These are phyloP conservation scores for Lojkania enalia DNA, from an alignment of 2,329 filamentous ascomycete genomes.

Conservation along the genomic window DNA sequence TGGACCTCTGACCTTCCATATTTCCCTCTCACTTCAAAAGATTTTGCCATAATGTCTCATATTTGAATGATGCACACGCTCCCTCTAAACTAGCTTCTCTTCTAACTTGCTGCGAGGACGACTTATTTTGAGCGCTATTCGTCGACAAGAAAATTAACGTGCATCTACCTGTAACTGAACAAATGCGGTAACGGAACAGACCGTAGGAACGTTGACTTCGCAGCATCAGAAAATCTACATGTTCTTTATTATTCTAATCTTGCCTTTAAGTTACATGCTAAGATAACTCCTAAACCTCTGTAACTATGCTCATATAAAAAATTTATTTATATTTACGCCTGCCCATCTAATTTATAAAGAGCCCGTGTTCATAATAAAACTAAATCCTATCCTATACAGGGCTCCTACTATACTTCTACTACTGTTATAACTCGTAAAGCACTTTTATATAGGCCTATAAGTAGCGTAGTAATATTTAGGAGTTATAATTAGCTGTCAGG, in stretches of 20 bases:
- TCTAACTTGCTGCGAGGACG: too few species aligned
- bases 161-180: constrained; percentile 6
- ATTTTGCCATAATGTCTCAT: too few species aligned
- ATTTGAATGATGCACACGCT: too few species aligned
- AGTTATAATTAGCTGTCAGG: constrained; percentile 7
- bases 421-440: constrained; percentile 10
- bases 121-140: too few species aligned
- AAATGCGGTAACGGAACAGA: constrained; percentile 6
- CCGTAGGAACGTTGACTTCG: background rate
- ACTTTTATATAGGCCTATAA: constrained; percentile 11
- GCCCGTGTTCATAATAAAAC: constrained; percentile 6
- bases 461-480: constrained; percentile 5
- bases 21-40: too few species aligned
- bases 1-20: too few species aligned
- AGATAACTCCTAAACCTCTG: background rate
- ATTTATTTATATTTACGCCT: constrained; percentile 3
- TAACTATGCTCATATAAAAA: constrained; percentile 3
- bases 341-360: constrained; percentile 6
- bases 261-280: background rate
- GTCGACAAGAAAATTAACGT: too few species aligned
- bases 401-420: constrained; percentile 9
- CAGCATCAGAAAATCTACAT: background rate
- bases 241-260: background rate
- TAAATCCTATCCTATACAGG: constrained; percentile 5
- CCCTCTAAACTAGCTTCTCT: too few species aligned